Conservation (phyloP, 1,284 basidiomycete species). For the Irpex sp. region DNA sequence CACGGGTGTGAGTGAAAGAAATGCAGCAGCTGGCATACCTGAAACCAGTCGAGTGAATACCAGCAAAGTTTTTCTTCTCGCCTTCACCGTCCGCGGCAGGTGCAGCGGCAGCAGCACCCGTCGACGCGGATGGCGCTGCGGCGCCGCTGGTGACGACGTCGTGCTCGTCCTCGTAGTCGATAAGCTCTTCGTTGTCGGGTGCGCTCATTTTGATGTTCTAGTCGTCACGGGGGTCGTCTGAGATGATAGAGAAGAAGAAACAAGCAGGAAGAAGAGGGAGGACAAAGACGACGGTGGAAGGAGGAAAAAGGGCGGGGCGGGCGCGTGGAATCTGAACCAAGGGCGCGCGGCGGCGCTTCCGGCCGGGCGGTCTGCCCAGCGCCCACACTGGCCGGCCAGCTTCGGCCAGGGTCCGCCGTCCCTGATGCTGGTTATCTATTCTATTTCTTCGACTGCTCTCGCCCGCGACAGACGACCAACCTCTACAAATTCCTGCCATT, state of each 20-base stretch:
- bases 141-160: slow-evolving; percentile 72
- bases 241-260: slow-evolving; percentile 16
- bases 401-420: not conserved
- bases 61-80: slow-evolving; percentile 96
- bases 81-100: slow-evolving; percentile 57
- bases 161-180: slow-evolving; percentile 95
- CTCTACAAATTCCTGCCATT: not conserved
- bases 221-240: not conserved
- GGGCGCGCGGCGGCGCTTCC: slow-evolving; percentile 17
- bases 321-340: slow-evolving; percentile 21
- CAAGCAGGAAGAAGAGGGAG: slow-evolving; percentile 16
- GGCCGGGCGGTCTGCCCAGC: slow-evolving; percentile 10
- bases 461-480: not conserved
- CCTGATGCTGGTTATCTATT: not conserved
- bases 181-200: slow-evolving; percentile 81
- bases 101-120: slow-evolving; percentile 46
- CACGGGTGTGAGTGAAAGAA: not conserved
- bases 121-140: slow-evolving; percentile 40
- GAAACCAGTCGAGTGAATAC: slow-evolving; percentile 95
- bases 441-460: not conserved
- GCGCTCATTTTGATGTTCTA: slow-evolving; percentile 51
- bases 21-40: slow-evolving; percentile 37
- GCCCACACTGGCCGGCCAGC: not conserved
- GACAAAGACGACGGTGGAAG: slow-evolving; percentile 29
- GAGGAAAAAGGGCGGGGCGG: slow-evolving; percentile 28